These are phyloP conservation scores for Fusarium tanahbumbuense DNA, from an alignment of 2,329 filamentous ascomycete species.

Conservation along the genomic window DNA sequence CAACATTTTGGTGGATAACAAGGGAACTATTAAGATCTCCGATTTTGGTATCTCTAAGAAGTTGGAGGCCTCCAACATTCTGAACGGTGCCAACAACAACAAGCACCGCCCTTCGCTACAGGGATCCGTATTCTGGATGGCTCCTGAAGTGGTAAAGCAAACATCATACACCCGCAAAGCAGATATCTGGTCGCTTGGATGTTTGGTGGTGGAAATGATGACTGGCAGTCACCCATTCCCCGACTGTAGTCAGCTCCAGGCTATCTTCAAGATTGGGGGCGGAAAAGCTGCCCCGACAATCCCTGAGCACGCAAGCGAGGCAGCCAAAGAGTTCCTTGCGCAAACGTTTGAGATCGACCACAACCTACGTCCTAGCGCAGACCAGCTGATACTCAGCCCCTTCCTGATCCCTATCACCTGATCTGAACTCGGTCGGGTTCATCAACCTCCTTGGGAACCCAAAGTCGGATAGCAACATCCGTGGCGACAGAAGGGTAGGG, in stretches of 20 bases:
- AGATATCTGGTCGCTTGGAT: constrained; percentile 98
- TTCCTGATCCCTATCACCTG: constrained; percentile 80
- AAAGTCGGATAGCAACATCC: constrained; percentile 9
- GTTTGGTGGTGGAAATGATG: constrained; percentile 99
- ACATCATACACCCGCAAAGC: constrained; percentile 98
- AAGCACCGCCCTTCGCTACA: constrained; percentile 84
- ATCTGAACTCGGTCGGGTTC: constrained; percentile 7
- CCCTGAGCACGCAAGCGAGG: constrained; percentile 85
- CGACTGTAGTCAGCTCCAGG: constrained; percentile 95
- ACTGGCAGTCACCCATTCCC: constrained; percentile 96
- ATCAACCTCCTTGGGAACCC: neutral
- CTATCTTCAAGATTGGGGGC: constrained; percentile 97
- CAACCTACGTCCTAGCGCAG: constrained; percentile 89
- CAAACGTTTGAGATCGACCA: constrained; percentile 97
- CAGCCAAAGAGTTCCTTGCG: constrained; percentile 84
- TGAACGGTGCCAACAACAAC: constrained; percentile 74
- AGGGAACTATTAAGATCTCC: constrained; percentile 98
- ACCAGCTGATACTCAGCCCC: constrained; percentile 85
- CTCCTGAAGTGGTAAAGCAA: constrained; percentile 96
- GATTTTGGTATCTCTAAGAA: constrained; percentile 99
- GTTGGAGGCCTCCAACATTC: constrained; percentile 88
- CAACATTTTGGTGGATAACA: constrained; percentile 98
- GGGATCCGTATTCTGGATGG: constrained; percentile 99
- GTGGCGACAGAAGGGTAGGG: neutral
- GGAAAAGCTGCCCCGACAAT: constrained; percentile 88